These are phyloP conservation scores for Novymonas esmeraldas DNA, from an alignment of 208 protist genomes.

Conservation along the genomic window DNA sequence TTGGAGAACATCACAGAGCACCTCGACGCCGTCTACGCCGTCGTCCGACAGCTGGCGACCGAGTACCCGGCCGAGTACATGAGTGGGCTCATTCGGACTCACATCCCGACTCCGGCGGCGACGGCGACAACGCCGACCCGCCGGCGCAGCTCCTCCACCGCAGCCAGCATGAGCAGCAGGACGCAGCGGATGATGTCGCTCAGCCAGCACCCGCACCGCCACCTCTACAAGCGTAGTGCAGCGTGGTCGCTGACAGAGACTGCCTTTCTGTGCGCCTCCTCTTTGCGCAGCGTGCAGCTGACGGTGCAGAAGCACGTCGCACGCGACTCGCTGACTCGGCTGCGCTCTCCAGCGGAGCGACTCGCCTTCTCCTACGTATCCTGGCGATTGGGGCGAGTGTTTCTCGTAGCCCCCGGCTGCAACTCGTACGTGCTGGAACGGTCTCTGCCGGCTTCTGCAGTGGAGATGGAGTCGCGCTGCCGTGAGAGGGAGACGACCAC, in stretches of 20 bases:
- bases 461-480: background rate
- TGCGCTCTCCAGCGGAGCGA: background rate
- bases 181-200: background rate
- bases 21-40: background rate
- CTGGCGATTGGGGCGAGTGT: background rate
- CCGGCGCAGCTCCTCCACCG: background rate
- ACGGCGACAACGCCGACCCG: too few relatives aligned
- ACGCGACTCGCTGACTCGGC: background rate
- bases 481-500: too few relatives aligned
- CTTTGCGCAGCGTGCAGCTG: too few relatives aligned
- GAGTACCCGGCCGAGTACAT: background rate
- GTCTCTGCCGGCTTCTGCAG: background rate
- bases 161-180: background rate
- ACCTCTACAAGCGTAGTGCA: background rate
- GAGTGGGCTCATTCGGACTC: background rate
- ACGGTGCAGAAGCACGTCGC: background rate
- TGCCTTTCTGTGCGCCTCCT: background rate
- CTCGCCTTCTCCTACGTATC: too few relatives aligned
- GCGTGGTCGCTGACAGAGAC: background rate
- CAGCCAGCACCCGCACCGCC: background rate
- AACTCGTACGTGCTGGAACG: background rate
- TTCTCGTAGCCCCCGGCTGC: background rate
- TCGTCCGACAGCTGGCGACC: background rate
- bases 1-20: constrained; percentile 12
- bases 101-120: too few relatives aligned